A percentile compares a stretch with the other conserved stretches of the same genome.
phyloP scores from a whole-genome alignment of 495 filamentous ascomycete genomes.

The Daldinia grandis region DNA sequence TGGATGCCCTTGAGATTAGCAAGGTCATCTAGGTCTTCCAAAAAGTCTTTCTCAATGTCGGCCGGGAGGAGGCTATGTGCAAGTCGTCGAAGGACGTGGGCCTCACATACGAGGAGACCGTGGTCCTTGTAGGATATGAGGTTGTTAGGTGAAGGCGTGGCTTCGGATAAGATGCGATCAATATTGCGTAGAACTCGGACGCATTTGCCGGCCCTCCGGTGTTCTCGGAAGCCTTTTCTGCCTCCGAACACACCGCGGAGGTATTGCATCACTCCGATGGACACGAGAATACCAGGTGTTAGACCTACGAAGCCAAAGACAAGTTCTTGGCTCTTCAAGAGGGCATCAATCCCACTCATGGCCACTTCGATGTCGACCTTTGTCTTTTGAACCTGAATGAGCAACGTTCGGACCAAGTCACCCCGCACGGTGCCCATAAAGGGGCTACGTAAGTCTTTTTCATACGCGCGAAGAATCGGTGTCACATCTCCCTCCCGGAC shows the following conservation, averaged over 20 bases:
- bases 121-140: conserved; percentile 87
- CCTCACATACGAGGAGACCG: conserved; percentile 87
- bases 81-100: conserved; percentile 75
- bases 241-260: conserved; percentile 70
- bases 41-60: conserved; percentile 78
- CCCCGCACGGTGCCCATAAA: conserved; percentile 81
- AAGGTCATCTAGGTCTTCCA: conserved; percentile 84
- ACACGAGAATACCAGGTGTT: conserved; percentile 88
- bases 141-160: conserved; percentile 68
- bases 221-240: conserved; percentile 68
- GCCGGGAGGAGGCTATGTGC: conserved; percentile 71
- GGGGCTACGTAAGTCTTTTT: conserved; percentile 81
- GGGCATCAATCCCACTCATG: conserved; percentile 88
- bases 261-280: conserved; percentile 77
- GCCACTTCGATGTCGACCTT: conserved; percentile 98
- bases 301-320: conserved; percentile 96
- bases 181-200: conserved; percentile 82
- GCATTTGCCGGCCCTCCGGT: conserved; percentile 68
- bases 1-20: conserved; percentile 79
- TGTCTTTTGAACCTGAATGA: conserved; percentile 98
- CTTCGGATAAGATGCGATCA: conserved; percentile 78
- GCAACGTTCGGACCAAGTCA: conserved; percentile 85
- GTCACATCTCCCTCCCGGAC: conserved; percentile 93
- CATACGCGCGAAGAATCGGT: conserved; percentile 87
- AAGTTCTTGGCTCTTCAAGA: conserved; percentile 94